Evolutionary conservation across 768 basidiomycete genomes (phyloP).

Genomic region (Mycena galopus): DNA sequence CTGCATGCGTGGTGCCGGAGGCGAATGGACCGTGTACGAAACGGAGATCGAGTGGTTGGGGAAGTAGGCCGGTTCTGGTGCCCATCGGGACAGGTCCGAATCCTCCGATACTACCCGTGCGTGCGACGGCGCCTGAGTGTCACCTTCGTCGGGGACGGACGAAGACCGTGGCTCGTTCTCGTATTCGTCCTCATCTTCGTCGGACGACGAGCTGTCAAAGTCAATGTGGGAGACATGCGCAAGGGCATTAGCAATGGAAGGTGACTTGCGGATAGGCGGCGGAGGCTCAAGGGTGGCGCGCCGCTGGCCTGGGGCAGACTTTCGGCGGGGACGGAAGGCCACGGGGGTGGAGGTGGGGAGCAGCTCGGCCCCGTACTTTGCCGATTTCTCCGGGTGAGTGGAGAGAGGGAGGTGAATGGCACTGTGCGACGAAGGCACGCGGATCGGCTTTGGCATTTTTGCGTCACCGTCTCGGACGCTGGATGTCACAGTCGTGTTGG

Average conservation of each 20-base stretch:
- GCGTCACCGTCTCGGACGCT: not conserved
- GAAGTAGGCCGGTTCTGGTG: conserved; percentile 26
- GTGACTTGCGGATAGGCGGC: conserved; percentile 23
- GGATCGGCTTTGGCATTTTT: not conserved
- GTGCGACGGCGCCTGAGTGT: not conserved
- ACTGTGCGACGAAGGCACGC: conserved; percentile 12
- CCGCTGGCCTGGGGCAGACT: conserved; percentile 17
- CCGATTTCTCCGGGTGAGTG: not conserved
- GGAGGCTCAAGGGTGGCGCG: not conserved
- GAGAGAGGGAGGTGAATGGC: conserved; percentile 16
- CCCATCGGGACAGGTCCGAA: conserved; percentile 26
- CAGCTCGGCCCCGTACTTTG: not conserved
- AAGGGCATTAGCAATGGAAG: conserved; percentile 20
- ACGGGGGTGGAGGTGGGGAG: not conserved
- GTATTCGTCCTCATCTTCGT: conserved; percentile 20
- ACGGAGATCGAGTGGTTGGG: conserved; percentile 15
- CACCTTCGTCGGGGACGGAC: conserved; percentile 22
- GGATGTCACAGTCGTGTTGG: conserved; percentile 1
- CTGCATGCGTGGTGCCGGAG: not conserved
- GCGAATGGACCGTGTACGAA: conserved; percentile 6
- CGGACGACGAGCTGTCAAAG: conserved; percentile 29
- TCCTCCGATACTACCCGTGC: not conserved
- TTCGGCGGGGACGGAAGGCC: conserved; percentile 2
- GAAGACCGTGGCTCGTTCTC: not conserved
- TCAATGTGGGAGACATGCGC: conserved; percentile 32